Conservation (phyloP, 1,284 basidiomycete species). For the Tetrapyrgos nigripes region DNA sequence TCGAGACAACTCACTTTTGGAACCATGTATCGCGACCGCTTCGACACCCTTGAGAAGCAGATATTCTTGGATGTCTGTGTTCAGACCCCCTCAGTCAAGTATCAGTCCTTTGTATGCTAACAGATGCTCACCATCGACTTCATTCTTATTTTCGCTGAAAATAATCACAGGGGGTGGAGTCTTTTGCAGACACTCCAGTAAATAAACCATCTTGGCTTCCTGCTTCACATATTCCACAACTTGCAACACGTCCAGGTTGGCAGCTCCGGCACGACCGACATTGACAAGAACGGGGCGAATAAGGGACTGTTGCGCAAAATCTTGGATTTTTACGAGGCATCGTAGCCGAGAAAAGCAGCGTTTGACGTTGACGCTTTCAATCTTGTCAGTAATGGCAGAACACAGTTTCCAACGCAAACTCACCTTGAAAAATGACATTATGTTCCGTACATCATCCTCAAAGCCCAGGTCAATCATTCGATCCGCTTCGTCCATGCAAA, state of each 20-base stretch:
- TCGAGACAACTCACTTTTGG: constrained; percentile 76
- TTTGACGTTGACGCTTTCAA: constrained; percentile 90
- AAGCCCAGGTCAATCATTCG: constrained; percentile 99
- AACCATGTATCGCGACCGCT: constrained; percentile 98
- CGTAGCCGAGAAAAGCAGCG: constrained; percentile 96
- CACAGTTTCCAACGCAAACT: constrained; percentile 30
- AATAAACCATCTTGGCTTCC: constrained; percentile 99
- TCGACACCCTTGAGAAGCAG: constrained; percentile 96
- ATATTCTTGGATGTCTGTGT: constrained; percentile 95
- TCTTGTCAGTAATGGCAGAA: constrained; percentile 12
- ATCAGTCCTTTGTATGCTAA: no score
- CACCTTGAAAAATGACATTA: constrained; percentile 98
- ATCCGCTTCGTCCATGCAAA: constrained; percentile 99
- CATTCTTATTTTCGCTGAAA: constrained; percentile 99
- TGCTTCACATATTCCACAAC: constrained; percentile 99
- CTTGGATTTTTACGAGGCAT: constrained; percentile 99
- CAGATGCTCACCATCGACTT: constrained; percentile 84
- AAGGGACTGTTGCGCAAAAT: no score
- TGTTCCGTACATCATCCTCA: constrained; percentile 97
- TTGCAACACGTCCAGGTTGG: no score
- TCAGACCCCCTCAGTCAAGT: not conserved
- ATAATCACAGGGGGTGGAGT: constrained; percentile 98
- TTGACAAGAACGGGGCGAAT: no score
- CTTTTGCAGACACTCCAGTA: constrained; percentile 97
- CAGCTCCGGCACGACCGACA: no score